phyloP scores from a whole-genome alignment of 2,329 filamentous ascomycete species.

The Xylariaceae sp. region DNA sequence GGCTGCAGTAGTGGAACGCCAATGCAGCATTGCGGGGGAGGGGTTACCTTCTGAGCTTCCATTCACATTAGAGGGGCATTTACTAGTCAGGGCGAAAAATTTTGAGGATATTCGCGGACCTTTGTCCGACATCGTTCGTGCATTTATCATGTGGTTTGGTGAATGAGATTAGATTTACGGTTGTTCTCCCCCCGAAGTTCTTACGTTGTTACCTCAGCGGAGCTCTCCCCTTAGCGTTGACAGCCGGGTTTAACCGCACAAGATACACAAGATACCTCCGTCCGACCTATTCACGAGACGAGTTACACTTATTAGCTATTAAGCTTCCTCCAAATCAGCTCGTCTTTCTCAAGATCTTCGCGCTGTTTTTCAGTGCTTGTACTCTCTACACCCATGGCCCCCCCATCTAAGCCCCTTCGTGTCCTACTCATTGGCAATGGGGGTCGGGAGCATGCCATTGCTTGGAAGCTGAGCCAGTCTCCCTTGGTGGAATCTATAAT shows the following conservation, averaged over 20 bases:
- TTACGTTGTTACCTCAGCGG: too few relatives aligned
- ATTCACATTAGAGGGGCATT: slow-evolving; percentile 35
- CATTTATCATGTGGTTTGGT: background rate
- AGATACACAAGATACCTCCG: too few relatives aligned
- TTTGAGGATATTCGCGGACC: slow-evolving; percentile 25
- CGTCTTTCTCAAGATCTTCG: background rate
- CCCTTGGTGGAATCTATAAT: slow-evolving; percentile 76
- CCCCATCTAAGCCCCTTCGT: slow-evolving; percentile 53
- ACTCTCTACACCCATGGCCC: slow-evolving; percentile 32
- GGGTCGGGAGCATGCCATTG: slow-evolving; percentile 90
- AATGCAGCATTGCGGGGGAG: slow-evolving; percentile 36
- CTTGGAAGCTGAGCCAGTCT: slow-evolving; percentile 91
- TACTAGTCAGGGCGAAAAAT: slow-evolving; percentile 19
- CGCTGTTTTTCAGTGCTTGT: background rate
- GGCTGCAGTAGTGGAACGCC: slow-evolving; percentile 11
- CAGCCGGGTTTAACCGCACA: too few relatives aligned
- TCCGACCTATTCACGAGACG: too few relatives aligned
- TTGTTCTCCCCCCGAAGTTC: too few relatives aligned
- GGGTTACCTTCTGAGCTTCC: slow-evolving; percentile 26
- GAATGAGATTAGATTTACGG: too few relatives aligned
- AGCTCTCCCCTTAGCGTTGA: too few relatives aligned
- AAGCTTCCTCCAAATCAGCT: too few relatives aligned
- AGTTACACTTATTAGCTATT: too few relatives aligned
- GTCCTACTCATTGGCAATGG: slow-evolving; percentile 92
- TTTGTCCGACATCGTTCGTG: slow-evolving; percentile 20